Percentiles rank a stretch among this genome's conserved stretches.
Evolutionary conservation across 176 grass and related monocot species (phyloP).

Genomic region (Phoenix roebelenii): DNA sequence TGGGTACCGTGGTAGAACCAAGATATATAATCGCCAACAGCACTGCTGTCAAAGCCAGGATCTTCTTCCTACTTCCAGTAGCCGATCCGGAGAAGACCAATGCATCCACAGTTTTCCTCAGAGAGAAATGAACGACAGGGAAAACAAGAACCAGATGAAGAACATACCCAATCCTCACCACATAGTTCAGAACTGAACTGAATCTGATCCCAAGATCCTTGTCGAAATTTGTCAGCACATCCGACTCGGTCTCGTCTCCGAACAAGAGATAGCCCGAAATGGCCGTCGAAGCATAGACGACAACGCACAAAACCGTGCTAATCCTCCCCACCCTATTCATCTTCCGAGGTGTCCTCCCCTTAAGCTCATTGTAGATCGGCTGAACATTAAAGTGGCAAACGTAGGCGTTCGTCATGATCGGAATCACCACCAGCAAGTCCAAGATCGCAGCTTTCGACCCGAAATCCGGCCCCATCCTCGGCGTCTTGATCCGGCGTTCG

Average conservation of each 20-base stretch:
- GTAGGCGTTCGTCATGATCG: conserved; percentile 95
- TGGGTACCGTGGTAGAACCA: conserved; percentile 77
- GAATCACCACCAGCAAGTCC: conserved; percentile 79
- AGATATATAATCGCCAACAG: conserved; percentile 68
- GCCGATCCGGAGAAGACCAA: conserved; percentile 46
- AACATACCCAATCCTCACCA: conserved; percentile 87
- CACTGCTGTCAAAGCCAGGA: conserved; percentile 51
- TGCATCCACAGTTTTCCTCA: conserved; percentile 84
- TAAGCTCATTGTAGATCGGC: conserved; percentile 95
- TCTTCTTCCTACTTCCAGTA: conserved; percentile 50
- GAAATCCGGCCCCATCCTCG: conserved; percentile 81
- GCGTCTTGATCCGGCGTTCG: conserved; percentile 42
- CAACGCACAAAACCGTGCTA: conserved; percentile 55
- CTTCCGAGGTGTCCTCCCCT: conserved; percentile 64
- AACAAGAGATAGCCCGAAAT: conserved; percentile 85
- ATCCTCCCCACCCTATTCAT: conserved; percentile 82
- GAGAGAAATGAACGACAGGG: conserved; percentile 88
- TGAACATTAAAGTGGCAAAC: conserved; percentile 94
- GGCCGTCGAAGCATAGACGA: conserved; percentile 63
- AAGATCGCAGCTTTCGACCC: conserved; percentile 53
- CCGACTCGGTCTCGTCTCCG: conserved; percentile 66
- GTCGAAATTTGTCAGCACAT: conserved; percentile 95
- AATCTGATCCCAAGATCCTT: conserved; percentile 89
- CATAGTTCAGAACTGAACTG: conserved; percentile 76
- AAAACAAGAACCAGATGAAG: conserved; percentile 90